Base-by-base conservation (phyloP, 2,329 filamentous ascomycete species). In the Aulographum hederae region DNA sequence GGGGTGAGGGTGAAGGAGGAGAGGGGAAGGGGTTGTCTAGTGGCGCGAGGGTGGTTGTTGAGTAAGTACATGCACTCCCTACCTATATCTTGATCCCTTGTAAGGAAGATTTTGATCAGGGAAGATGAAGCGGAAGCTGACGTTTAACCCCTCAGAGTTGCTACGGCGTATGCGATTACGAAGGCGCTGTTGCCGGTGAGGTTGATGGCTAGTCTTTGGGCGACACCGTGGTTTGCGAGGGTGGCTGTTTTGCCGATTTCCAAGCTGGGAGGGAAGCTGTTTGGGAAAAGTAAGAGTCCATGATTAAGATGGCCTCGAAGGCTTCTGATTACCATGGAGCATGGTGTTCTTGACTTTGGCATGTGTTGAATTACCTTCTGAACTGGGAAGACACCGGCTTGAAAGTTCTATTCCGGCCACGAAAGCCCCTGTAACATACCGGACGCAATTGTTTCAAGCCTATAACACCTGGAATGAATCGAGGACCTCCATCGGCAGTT, bases 141-240 rank as follows among this genome's bases (percentile, higher is more conserved):
- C 10, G n/a, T n/a, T n/a, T n/a, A n/a, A n/a, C n/a, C n/a, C n/a
- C 27, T 28, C 8, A 14, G 15, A 52, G 69, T 95, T 39, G 89
- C 81, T 16, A 77, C 89, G 14, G 85, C 89, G 4, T 98, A 89
- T 60, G 78, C 82, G 1, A 67, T 94, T 39, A 91, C 82, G 1
- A 98, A 98, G 57, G 73, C 72, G 12, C 47, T 95, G 36, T 51
- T 98, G 39, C 82, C 89, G 1, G 45, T 79, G 10, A 67, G 89
- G 41, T 68, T 98, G 38, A 58, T 76, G 17, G 54, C 71, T 5
- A 93, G 85, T 55, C 66, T 91, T 3, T 92, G 79, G 81, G 77
- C 69, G 11, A 93, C 89, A 29, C 89, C 89, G 3, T 91, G 81
- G 78, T 91, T 95, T 61, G 85, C 85, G 2, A 67, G 73, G 27